These are phyloP conservation scores for Ordospora pajunii DNA, from an alignment of 371 early-diverging fungal species.

Conservation along the genomic window DNA sequence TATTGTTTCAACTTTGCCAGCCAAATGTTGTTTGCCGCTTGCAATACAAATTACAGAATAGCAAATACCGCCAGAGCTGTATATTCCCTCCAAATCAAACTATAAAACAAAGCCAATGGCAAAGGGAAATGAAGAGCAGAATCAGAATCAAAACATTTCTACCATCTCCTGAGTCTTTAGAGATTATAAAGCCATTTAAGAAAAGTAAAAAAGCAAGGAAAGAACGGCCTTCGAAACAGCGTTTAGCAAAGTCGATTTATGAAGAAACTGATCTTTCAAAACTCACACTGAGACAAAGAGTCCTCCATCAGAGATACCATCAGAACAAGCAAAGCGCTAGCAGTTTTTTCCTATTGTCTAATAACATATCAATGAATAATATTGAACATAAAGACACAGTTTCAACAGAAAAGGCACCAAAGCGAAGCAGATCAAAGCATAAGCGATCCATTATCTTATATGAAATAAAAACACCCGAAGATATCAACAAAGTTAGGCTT, in stretches of 20 bases:
- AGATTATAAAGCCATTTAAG: neutral
- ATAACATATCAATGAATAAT: neutral
- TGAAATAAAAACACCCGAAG: too few species aligned
- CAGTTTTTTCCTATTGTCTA: neutral
- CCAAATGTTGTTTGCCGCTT: neutral
- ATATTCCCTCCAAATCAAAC: neutral
- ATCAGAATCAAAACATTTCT: neutral
- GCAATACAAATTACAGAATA: neutral
- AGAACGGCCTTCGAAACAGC: neutral
- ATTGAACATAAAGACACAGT: neutral
- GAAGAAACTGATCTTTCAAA: neutral
- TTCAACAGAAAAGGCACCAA: neutral
- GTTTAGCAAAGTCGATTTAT: neutral
- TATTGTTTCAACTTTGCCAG: neutral
- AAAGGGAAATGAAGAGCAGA: neutral
- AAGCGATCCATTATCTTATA: too few species aligned
- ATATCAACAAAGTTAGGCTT: too few species aligned
- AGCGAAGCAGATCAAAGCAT: neutral
- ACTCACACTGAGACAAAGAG: neutral
- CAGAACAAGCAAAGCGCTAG: neutral
- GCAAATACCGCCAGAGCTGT: neutral
- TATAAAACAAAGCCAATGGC: neutral
- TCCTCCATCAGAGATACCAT: constrained; percentile 5
- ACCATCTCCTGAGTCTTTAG: neutral
- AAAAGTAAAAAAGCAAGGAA: neutral